Percentiles rank a stretch among this genome's conserved stretches.
These are phyloP conservation scores for Shiraia sp. DNA, from an alignment of 2,329 filamentous ascomycete genomes.

Conservation along the genomic window DNA sequence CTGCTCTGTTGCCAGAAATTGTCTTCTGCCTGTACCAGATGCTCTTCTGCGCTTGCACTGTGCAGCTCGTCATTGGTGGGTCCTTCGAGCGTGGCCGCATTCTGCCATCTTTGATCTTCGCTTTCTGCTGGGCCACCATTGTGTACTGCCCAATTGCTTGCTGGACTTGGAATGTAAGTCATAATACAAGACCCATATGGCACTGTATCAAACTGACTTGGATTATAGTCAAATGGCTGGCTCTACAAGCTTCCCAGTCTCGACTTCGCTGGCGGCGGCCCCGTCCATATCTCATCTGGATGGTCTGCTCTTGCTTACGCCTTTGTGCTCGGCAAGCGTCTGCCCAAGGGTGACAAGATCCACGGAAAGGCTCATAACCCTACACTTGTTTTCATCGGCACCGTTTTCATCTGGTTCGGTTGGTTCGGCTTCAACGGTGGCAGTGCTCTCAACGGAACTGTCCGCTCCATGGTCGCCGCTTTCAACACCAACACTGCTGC, in stretches of 20 bases:
- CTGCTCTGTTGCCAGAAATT: conserved; percentile 63
- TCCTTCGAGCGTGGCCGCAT: conserved; percentile 68
- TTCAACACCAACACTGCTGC: conserved; percentile 64
- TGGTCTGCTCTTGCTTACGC: conserved; percentile 68
- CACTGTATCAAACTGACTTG: conserved; percentile 1
- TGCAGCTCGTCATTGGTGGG: conserved; percentile 68
- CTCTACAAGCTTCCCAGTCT: conserved; percentile 63
- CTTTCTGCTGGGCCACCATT: conserved; percentile 66
- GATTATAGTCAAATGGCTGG: conserved; percentile 55
- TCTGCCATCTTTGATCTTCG: conserved; percentile 65
- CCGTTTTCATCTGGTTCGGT: conserved; percentile 67
- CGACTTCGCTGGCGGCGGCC: conserved; percentile 66
- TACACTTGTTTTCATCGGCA: conserved; percentile 66
- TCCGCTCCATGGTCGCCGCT: conserved; percentile 59
- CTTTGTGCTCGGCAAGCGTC: conserved; percentile 64
- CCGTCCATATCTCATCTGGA: conserved; percentile 66
- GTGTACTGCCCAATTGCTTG: conserved; percentile 67
- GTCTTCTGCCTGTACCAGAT: conserved; percentile 69
- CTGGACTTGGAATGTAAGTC: conserved; percentile 68
- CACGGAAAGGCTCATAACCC: conserved; percentile 65
- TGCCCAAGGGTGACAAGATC: conserved; percentile 52
- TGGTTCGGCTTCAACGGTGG: conserved; percentile 65
- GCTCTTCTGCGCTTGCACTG: conserved; percentile 64
- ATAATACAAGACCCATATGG: not conserved
- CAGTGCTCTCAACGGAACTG: conserved; percentile 51